Conservation (phyloP, 1,139 yeast genomes). For the Yamadazyma friedrichii region DNA sequence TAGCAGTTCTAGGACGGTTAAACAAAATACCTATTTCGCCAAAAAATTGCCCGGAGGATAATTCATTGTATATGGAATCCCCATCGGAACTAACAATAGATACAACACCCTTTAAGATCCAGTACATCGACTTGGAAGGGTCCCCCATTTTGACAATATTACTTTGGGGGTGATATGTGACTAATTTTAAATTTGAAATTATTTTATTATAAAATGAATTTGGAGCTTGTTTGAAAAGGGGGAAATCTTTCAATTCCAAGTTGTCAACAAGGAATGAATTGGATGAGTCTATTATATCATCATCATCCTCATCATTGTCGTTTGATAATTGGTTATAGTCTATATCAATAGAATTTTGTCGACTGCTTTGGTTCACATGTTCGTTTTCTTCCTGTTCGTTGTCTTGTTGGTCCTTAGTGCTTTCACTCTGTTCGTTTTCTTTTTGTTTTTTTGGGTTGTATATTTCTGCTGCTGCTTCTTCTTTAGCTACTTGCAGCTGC, state of each 20-base stretch:
- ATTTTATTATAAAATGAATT: constrained; percentile 58
- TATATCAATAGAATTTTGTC: neutral
- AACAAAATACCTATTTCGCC: constrained; percentile 79
- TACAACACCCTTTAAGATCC: constrained; percentile 75
- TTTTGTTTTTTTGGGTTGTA: too few relatives aligned
- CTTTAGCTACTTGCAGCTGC: too few relatives aligned
- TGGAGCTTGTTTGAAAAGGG: constrained; percentile 67
- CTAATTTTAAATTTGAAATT: constrained; percentile 55
- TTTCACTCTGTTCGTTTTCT: too few relatives aligned
- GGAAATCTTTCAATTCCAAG: constrained; percentile 47
- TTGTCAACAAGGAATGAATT: constrained; percentile 41
- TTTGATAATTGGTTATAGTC: neutral
- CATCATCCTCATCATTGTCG: neutral
- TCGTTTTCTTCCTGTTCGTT: neutral
- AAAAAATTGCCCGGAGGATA: constrained; percentile 67
- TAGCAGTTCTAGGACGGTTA: constrained; percentile 75
- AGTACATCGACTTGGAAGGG: constrained; percentile 75
- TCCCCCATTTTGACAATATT: constrained; percentile 70
- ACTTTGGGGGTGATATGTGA: constrained; percentile 65
- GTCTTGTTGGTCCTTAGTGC: too few relatives aligned
- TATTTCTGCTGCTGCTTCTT: too few relatives aligned
- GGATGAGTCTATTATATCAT: constrained; percentile 17
- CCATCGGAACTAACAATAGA: constrained; percentile 75
- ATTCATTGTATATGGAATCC: constrained; percentile 68
- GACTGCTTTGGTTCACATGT: neutral